Conservation (phyloP, 345 rosid species). For the Draba incana region DNA sequence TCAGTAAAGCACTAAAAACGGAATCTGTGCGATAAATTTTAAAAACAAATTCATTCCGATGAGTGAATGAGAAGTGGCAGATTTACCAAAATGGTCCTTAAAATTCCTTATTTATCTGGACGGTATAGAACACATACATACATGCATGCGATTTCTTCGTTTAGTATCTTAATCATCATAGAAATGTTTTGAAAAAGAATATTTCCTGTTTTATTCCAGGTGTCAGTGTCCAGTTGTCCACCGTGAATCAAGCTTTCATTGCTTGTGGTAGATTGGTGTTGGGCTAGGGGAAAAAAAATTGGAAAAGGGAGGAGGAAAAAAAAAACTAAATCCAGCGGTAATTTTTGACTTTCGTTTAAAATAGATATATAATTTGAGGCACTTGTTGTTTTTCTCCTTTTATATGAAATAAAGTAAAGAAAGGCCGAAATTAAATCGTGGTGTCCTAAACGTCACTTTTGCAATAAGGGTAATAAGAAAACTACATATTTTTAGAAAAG, state of each 20-base stretch:
- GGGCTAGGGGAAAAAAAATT: too few species aligned
- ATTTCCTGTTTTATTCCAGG: slow-evolving; percentile 1
- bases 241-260: slow-evolving; percentile 26
- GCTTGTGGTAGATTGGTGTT: not conserved
- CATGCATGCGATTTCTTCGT: slow-evolving; percentile 8
- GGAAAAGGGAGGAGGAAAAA: too few species aligned
- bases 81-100: not conserved
- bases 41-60: slow-evolving; percentile 22
- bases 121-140: not conserved
- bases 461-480: slow-evolving; percentile 37
- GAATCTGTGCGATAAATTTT: slow-evolving; percentile 25
- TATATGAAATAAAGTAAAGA: too few species aligned
- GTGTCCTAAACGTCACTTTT: slow-evolving; percentile 23
- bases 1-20: not conserved
- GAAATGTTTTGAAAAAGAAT: slow-evolving; percentile 1
- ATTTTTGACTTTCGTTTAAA: too few species aligned
- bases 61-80: slow-evolving; percentile 41
- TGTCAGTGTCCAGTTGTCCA: slow-evolving; percentile 26
- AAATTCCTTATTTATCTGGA: slow-evolving; percentile 25
- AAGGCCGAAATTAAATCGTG: too few species aligned
- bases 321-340: too few species aligned
- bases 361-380: too few species aligned
- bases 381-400: not conserved
- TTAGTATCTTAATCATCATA: slow-evolving; percentile 3
- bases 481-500: slow-evolving; percentile 4